Percentiles rank a stretch among this genome's conserved stretches.
Conservation (phyloP, 1,284 basidiomycete species). For the Cerrena zonata region DNA sequence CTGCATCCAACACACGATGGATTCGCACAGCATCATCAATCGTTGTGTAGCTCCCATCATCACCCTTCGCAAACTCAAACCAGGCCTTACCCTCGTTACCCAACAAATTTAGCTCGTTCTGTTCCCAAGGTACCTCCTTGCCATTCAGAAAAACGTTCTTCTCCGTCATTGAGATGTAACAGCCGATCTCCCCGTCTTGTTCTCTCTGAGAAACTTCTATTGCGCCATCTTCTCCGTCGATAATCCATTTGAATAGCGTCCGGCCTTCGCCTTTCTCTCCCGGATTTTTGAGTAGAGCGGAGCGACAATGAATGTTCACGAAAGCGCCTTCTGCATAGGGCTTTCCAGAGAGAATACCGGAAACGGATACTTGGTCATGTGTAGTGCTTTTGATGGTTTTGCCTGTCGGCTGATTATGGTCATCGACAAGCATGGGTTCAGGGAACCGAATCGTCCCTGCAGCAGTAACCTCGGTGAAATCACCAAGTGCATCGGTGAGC, state of each 20-base stretch:
- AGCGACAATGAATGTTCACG: background rate
- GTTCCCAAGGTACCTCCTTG: constrained; percentile 5
- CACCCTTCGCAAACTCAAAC: constrained; percentile 34
- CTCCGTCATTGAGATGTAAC: background rate
- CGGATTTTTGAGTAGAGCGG: constrained; percentile 4
- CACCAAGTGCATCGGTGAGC: constrained; percentile 24
- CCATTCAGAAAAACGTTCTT: constrained; percentile 6
- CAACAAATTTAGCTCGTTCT: constrained; percentile 6
- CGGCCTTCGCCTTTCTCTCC: constrained; percentile 16
- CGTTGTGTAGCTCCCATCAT: constrained; percentile 24
- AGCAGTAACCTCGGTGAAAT: constrained; percentile 26
- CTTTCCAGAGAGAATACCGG: constrained; percentile 18
- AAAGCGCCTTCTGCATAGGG: constrained; percentile 11
- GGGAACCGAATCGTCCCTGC: constrained; percentile 21
- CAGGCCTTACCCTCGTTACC: constrained; percentile 16
- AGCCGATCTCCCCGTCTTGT: background rate
- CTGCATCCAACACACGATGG: constrained; percentile 8
- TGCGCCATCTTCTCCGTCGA: constrained; percentile 31
- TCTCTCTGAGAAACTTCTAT: constrained; percentile 17
- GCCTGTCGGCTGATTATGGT: constrained; percentile 19
- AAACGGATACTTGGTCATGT: constrained; percentile 25
- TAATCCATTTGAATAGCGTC: constrained; percentile 25
- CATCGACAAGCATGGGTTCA: constrained; percentile 18
- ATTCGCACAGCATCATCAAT: constrained; percentile 27
- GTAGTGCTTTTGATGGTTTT: constrained; percentile 12